These are phyloP conservation scores for Blastobotrys peoriensis DNA, from an alignment of 805 yeast genomes.

Conservation along the genomic window DNA sequence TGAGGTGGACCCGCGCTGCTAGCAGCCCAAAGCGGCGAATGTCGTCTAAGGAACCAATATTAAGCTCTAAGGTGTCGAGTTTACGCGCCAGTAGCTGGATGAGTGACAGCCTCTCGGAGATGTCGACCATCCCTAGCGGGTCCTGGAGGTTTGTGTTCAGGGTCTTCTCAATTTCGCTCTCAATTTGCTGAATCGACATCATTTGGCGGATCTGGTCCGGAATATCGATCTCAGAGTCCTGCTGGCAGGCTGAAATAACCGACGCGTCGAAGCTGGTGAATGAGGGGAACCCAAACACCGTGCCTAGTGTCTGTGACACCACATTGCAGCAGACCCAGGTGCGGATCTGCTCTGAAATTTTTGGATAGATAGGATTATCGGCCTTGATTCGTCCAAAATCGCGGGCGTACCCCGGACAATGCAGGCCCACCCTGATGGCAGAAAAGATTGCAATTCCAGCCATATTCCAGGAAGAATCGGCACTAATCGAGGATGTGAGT, in stretches of 20 bases:
- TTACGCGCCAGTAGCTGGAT: constrained; percentile 64
- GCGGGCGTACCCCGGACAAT: constrained; percentile 61
- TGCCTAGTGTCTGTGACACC: constrained; percentile 83
- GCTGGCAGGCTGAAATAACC: constrained; percentile 47
- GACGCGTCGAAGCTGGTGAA: constrained; percentile 80
- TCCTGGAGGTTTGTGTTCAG: constrained; percentile 66
- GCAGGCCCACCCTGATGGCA: constrained; percentile 87
- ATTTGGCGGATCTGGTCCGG: constrained; percentile 63
- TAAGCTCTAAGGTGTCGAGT: constrained; percentile 66
- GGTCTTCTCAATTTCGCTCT: constrained; percentile 75
- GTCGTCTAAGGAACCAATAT: constrained; percentile 44
- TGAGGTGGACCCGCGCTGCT: constrained; percentile 73
- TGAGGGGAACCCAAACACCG: constrained; percentile 92
- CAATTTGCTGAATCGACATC: constrained; percentile 79
- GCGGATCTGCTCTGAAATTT: constrained; percentile 65
- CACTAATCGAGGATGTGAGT: constrained; percentile 84
- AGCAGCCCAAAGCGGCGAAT: constrained; percentile 62
- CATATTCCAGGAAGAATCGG: constrained; percentile 94
- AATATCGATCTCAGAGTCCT: constrained; percentile 41
- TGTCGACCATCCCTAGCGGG: constrained; percentile 56
- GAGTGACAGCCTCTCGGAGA: constrained; percentile 68
- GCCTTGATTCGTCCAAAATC: constrained; percentile 44
- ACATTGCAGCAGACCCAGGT: constrained; percentile 95
- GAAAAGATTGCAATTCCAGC: constrained; percentile 89
- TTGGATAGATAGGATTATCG: constrained; percentile 30